Evolutionary conservation across 352 stramenopile species (phyloP), one percentile per base, ranked within the genome.

Genomic region (Pythium plurisporium): DNA sequence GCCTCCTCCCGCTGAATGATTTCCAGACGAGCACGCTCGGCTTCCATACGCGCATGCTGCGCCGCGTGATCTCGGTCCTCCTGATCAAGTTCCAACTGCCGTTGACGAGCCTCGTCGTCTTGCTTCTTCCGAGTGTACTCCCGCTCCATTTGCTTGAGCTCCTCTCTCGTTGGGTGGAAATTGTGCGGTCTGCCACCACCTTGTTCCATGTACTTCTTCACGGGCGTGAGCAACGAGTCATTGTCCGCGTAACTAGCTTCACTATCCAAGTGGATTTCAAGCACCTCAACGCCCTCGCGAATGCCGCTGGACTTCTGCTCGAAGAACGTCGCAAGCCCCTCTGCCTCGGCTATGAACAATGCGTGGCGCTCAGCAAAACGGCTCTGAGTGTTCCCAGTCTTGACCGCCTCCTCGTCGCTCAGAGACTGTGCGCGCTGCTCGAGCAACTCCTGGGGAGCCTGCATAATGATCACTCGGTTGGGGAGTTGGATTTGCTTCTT

Each of bases 81-180:
- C 36, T 87, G 64, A 20, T 92, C 79, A 4, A 55, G 46, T 4
- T 67, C 74, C 11, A 64, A 55, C 22, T 76, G 66, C 14, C 60
- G 66, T 12, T 48, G 59, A n/a, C 71, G 60, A 8, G 54, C 26
- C 7, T 86, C 77, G 10, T 82, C 74, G 31, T 82, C 64, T 36
- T 62, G 67, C 55, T 73, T 70, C 42, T 84, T 78, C 25, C 76
- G 68, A 4, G 75, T 65, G 9, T 67, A 62, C 5, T 84, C 67
- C 38, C 65, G 69, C 42, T 77, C 67, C 43, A 74, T 73, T 42
- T 78, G 59, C 0, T 60, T 68, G 23, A 89, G 27, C 53, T 94
- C 87, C 12, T 86, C 76, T 8, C 55, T 63, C 14, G 87, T 96
- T 19, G 86, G 86, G 29, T 92, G 84, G 61, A 93, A 95, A 53